These are phyloP conservation scores for Sicyos baderoa DNA, from an alignment of 306 rosid species.

Conservation along the genomic window DNA sequence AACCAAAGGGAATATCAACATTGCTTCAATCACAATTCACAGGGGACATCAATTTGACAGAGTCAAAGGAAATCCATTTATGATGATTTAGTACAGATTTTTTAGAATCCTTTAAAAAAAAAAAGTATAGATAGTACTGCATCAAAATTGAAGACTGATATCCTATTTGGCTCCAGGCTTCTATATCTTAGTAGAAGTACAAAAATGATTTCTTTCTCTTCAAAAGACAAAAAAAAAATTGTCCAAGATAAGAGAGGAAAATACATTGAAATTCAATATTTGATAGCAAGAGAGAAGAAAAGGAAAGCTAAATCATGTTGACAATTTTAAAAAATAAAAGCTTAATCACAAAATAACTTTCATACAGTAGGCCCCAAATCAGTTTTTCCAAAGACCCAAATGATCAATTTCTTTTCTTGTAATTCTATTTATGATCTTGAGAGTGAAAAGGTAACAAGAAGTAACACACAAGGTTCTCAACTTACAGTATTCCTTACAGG, in stretches of 20 bases:
- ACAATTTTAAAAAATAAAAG: not conserved
- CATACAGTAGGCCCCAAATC: not conserved
- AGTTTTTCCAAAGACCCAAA: not conserved
- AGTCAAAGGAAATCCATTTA: not conserved
- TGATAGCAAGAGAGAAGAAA: not conserved
- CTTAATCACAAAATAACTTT: not conserved
- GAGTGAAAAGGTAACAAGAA: slow-evolving; percentile 16
- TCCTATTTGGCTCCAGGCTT: not conserved
- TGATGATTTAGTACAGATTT: not conserved
- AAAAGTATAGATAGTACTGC: not conserved
- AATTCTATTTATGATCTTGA: slow-evolving; percentile 4
- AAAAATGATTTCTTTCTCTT: no score
- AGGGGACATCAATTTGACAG: not conserved
- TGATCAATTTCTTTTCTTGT: not conserved
- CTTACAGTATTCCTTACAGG: slow-evolving; percentile 87
- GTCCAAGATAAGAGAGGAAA: not conserved
- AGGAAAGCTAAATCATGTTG: not conserved
- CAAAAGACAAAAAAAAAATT: not conserved
- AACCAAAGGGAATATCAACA: not conserved
- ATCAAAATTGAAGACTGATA: not conserved
- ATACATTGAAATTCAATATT: not conserved
- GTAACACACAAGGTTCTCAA: slow-evolving; percentile 17
- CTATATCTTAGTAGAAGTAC: not conserved
- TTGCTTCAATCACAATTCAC: not conserved
- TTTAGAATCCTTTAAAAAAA: not conserved